phyloP scores from a whole-genome alignment of 2,329 filamentous ascomycete genomes.

The Sarocladium strictum region DNA sequence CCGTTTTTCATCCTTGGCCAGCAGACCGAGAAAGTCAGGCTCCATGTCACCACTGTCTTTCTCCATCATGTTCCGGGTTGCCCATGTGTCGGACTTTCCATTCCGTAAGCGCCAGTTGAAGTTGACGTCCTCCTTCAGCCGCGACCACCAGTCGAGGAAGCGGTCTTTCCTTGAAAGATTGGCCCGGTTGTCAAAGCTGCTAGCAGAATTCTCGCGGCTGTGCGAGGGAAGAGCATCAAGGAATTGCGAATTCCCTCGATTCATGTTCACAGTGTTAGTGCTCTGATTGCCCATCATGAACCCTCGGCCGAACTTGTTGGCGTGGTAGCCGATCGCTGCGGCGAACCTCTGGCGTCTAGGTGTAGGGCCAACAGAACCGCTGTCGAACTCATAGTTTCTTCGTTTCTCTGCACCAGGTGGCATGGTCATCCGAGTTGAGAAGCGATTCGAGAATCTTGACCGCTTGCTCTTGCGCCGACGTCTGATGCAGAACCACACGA shows the following conservation, averaged over 20 bases:
- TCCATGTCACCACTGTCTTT: conserved; percentile 7
- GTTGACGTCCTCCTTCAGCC: conserved; percentile 32
- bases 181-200: conserved; percentile 12
- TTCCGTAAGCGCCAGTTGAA: conserved; percentile 30
- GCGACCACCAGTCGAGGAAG: conserved; percentile 39
- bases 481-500: conserved; percentile 42
- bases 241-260: conserved; percentile 49
- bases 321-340: conserved; percentile 22
- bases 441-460: conserved; percentile 17
- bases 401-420: conserved; percentile 19
- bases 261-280: conserved; percentile 35
- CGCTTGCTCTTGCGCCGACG: conserved; percentile 33
- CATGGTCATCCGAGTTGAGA: conserved; percentile 6
- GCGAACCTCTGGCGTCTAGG: conserved; percentile 28
- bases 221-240: conserved; percentile 20
- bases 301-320: conserved; percentile 3
- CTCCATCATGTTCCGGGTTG: conserved; percentile 6
- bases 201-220: conserved; percentile 1
- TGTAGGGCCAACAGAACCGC: conserved; percentile 43
- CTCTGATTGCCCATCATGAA: conserved; percentile 6
- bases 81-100: conserved; percentile 11
- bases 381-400: conserved; percentile 27
- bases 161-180: conserved; percentile 29
- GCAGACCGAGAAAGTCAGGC: not conserved
- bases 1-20: conserved; percentile 11